Evolutionary conservation across 202 grass and related monocot species (phyloP).

Genomic region (Bolboschoenoplectus hybrid): DNA sequence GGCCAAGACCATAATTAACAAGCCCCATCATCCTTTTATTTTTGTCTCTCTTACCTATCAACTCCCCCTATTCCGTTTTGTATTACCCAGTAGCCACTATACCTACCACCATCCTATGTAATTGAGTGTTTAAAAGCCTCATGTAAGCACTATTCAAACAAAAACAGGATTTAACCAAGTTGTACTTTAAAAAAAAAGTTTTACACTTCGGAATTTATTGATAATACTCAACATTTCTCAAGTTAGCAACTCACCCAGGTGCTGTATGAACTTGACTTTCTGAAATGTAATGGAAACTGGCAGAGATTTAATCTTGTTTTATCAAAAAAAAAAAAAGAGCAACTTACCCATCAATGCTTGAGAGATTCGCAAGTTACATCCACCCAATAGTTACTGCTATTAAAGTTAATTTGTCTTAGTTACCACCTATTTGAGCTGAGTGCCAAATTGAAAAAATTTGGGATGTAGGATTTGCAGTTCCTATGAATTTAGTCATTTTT

Average conservation of each 20-base stretch:
- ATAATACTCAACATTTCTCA: conserved; percentile 1
- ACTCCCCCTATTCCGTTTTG: background rate
- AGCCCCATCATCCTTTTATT: background rate
- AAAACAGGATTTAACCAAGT: background rate
- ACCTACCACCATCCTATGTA: background rate
- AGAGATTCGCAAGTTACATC: background rate
- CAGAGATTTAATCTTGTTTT: too few relatives aligned
- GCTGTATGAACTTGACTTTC: too few relatives aligned
- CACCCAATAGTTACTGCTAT: background rate
- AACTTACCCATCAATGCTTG: background rate
- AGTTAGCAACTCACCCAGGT: background rate
- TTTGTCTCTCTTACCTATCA: background rate
- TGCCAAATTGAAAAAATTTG: background rate
- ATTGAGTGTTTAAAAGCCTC: background rate
- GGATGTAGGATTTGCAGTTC: background rate
- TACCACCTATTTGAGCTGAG: background rate
- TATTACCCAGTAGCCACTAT: background rate
- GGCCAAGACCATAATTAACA: background rate
- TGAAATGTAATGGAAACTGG: too few relatives aligned
- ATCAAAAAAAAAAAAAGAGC: background rate
- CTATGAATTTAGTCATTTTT: background rate
- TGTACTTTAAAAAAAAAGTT: background rate
- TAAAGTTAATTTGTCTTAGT: background rate
- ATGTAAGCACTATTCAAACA: background rate
- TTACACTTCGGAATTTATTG: background rate